These are phyloP conservation scores for Taphrina communis DNA, from an alignment of 1,139 yeast species.

Conservation along the genomic window DNA sequence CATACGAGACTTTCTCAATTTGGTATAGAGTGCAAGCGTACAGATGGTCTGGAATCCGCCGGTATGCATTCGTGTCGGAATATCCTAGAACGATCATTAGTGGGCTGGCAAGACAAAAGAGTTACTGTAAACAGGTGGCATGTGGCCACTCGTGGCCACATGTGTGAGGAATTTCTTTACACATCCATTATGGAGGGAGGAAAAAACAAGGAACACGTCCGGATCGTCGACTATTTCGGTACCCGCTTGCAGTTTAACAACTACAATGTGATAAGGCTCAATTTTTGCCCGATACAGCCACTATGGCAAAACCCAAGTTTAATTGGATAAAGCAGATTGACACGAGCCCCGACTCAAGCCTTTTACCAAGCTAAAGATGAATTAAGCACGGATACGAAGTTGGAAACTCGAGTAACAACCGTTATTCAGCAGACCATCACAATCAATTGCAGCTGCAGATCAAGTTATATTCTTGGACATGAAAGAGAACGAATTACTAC, in stretches of 20 bases:
- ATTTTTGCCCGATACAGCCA: slow-evolving; percentile 4
- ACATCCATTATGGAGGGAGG: background rate
- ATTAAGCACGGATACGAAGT: slow-evolving; percentile 4
- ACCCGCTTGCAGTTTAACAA: background rate
- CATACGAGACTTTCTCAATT: background rate
- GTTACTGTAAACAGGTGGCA: background rate
- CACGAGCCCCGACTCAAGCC: background rate
- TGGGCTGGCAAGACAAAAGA: background rate
- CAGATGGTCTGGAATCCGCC: background rate
- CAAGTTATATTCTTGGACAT: background rate
- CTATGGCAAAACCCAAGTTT: background rate
- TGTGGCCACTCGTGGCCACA: background rate
- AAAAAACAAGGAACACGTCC: background rate
- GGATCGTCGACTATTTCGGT: slow-evolving; percentile 4
- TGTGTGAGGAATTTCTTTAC: background rate
- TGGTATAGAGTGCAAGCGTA: background rate
- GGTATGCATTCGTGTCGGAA: background rate
- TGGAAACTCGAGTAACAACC: no score
- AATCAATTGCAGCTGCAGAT: background rate
- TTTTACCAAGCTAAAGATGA: background rate
- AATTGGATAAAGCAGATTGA: background rate
- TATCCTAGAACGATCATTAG: background rate
- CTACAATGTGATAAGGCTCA: background rate
- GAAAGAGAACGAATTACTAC: background rate
- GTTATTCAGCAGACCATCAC: no score